A percentile compares a stretch with the other conserved stretches of the same genome.
Evolutionary conservation across 1,284 basidiomycete species (phyloP).

Genomic region (Marasmius oreades): DNA sequence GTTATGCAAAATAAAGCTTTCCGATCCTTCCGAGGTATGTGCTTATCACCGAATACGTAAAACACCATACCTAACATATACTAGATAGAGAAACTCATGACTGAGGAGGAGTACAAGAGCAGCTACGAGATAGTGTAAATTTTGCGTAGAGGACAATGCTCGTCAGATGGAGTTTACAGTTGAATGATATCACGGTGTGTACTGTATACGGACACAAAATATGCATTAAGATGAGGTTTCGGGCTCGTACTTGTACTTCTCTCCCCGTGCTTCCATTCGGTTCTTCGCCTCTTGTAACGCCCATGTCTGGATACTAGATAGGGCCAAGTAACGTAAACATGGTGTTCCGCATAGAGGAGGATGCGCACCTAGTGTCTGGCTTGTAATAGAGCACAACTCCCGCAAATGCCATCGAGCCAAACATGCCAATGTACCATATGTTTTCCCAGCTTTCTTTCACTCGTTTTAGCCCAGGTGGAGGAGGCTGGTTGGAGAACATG

Average conservation of each 20-base stretch:
- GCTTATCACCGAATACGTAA: background rate
- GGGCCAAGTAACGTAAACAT: conserved; percentile 4
- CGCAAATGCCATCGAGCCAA: conserved; percentile 81
- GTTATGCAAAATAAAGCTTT: conserved; percentile 91
- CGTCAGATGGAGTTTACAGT: too few species aligned
- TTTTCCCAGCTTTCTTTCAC: conserved; percentile 87
- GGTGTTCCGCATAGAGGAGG: background rate
- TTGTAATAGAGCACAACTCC: conserved; percentile 86
- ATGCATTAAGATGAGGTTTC: conserved; percentile 10
- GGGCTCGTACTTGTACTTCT: conserved; percentile 77
- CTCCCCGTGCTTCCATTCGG: conserved; percentile 86
- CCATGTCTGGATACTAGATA: conserved; percentile 80
- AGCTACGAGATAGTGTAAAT: conserved; percentile 50
- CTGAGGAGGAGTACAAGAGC: conserved; percentile 75
- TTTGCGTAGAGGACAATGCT: background rate
- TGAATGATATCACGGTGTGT: background rate
- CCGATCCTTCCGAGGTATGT: conserved; percentile 70
- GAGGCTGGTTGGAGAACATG: conserved; percentile 47
- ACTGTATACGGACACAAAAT: background rate
- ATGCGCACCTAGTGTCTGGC: conserved; percentile 87
- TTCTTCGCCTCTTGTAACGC: conserved; percentile 84
- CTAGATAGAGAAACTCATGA: conserved; percentile 75
- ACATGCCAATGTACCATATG: conserved; percentile 89
- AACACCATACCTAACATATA: background rate
- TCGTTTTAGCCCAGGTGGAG: conserved; percentile 77